Evolutionary conservation across 148 eudicot species (phyloP).

Genomic region (Selenicereus undatus): DNA sequence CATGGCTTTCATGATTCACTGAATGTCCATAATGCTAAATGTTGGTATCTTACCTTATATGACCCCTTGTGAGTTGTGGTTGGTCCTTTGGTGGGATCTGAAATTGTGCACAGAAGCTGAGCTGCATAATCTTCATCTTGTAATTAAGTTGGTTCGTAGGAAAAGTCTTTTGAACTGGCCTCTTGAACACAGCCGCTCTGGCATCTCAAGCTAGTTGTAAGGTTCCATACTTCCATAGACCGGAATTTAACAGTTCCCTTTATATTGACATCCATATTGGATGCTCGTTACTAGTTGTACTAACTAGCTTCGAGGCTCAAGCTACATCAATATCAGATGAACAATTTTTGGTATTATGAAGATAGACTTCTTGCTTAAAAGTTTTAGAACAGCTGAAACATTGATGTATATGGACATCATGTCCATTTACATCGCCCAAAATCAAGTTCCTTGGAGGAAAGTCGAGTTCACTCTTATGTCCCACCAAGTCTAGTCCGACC

Average conservation of each 20-base stretch:
- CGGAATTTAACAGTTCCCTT: too few relatives aligned
- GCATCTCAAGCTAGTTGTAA: background rate
- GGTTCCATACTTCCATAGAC: too few relatives aligned
- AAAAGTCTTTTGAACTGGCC: too few relatives aligned
- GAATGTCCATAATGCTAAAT: background rate
- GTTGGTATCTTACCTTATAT: background rate
- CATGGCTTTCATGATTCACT: background rate
- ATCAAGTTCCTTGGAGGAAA: too few relatives aligned
- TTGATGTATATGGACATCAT: too few relatives aligned
- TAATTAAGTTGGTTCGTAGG: background rate
- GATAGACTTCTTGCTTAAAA: background rate
- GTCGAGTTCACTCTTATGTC: too few relatives aligned
- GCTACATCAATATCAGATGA: too few relatives aligned
- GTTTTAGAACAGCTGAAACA: background rate
- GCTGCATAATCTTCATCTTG: background rate
- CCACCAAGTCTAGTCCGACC: too few relatives aligned
- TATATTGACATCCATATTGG: too few relatives aligned
- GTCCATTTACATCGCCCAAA: too few relatives aligned
- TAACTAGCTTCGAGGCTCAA: too few relatives aligned
- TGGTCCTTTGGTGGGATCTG: background rate
- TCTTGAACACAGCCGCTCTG: background rate
- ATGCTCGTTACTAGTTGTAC: too few relatives aligned
- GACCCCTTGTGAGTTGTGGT: background rate
- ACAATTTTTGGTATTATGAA: background rate
- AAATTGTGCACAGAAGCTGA: background rate